Conservation (phyloP, 163 green algal species). For the Scenedesmus sp. region DNA sequence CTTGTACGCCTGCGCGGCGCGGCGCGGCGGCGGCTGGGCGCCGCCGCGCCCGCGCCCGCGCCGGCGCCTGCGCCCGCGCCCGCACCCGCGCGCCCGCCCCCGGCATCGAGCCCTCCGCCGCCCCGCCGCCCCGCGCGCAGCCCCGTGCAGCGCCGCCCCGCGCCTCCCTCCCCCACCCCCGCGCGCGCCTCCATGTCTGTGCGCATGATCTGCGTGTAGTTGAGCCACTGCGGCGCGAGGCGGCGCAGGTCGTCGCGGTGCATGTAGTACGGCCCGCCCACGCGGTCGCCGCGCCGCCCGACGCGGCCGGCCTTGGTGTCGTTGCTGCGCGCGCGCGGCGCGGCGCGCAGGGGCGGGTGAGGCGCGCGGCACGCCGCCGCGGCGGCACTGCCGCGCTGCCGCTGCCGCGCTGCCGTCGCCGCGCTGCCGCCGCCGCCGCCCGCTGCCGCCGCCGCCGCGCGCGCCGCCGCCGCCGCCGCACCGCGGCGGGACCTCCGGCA, state of each 20-base stretch:
- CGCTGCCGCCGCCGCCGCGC: neutral
- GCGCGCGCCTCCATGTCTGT: constrained; percentile 81
- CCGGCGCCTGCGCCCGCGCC: too few species aligned
- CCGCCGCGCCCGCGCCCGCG: too few species aligned
- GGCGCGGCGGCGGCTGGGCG: too few species aligned
- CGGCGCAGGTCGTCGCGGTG: constrained; percentile 78
- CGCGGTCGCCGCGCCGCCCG: constrained; percentile 79
- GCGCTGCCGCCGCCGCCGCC: neutral
- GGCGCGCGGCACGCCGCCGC: too few species aligned
- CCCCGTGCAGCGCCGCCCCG: too few species aligned
- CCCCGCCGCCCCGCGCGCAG: too few species aligned
- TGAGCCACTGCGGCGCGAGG: constrained; percentile 87
- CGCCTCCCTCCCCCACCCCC: too few species aligned
- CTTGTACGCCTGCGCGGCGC: constrained; percentile 42
- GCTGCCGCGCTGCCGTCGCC: neutral
- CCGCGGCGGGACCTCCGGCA: constrained; percentile 71
- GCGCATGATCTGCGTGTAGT: constrained; percentile 87
- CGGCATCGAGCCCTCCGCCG: too few species aligned
- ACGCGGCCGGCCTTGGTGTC: constrained; percentile 77
- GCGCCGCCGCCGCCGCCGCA: neutral
- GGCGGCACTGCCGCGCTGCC: neutral
- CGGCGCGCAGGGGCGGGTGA: neutral
- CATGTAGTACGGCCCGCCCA: constrained; percentile 91
- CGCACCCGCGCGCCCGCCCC: too few species aligned
- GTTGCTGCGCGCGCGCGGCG: constrained; percentile 51